phyloP scores from a whole-genome alignment of 257 asterid genomes.

The Verbascum thapsus region DNA sequence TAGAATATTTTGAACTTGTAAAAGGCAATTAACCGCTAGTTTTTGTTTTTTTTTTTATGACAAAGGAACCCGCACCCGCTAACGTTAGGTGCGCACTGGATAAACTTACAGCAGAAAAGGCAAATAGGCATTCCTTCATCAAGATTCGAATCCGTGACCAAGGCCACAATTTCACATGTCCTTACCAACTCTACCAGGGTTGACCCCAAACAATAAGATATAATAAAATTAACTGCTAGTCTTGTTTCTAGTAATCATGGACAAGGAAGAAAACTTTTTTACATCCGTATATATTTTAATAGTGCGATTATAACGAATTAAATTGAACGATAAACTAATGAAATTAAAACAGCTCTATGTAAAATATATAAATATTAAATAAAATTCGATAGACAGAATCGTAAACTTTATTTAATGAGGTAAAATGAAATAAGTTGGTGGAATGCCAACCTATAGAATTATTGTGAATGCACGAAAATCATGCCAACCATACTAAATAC shows the following conservation, averaged over 20 bases:
- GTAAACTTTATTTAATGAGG: conserved; percentile 4
- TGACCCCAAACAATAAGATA: no score
- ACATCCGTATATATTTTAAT: neutral
- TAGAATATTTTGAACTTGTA: conserved; percentile 1
- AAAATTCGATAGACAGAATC: conserved; percentile 3
- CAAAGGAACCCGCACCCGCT: no score
- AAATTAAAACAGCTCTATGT: conserved; percentile 7
- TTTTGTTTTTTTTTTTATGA: no score
- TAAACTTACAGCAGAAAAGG: no score
- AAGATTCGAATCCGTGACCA: no score
- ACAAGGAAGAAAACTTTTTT: neutral
- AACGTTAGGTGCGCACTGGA: no score
- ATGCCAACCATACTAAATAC: conserved; percentile 26
- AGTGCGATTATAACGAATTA: conserved; percentile 28
- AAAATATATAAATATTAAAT: conserved; percentile 24
- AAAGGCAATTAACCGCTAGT: neutral
- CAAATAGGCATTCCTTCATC: no score
- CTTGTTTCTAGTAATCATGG: neutral
- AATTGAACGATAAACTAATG: neutral
- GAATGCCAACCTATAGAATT: conserved; percentile 21
- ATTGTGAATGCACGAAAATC: conserved; percentile 27
- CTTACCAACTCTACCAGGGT: no score
- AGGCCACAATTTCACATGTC: no score
- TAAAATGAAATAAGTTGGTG: conserved; percentile 14
- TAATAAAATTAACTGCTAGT: no score